Base-by-base conservation (phyloP, 2,329 filamentous ascomycete species). In the Emmonsiellopsis sp. region DNA sequence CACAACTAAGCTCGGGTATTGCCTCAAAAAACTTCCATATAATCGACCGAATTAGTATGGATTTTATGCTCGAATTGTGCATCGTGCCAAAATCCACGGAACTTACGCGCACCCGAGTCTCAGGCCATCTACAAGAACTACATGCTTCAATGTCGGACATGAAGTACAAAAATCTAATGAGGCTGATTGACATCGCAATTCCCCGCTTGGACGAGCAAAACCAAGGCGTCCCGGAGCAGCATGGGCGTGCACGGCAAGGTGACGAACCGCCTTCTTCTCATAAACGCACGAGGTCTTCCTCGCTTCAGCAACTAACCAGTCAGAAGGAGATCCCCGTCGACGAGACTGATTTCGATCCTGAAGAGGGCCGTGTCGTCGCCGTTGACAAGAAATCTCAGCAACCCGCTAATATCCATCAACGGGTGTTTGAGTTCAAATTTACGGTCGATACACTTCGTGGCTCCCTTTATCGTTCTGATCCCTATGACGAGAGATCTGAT, bases 101-200 rank as follows among this genome's bases (percentile, higher is more conserved):
- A 58, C 75, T 99, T 48, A 94, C 93, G 11, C 93, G 93, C 63
- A 85, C 96, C 61, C 86, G 89, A 56, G 83, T 99, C 35, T 94
- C 90, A 1, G 93, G 93, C 1, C 89, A 94, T 62, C 77, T 99
- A 51, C 93, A 94, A 0, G 84, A 97, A 51, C 77, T 99, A 1
- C 92, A 97, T 67, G 93, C 88, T 9, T 88, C 87, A 0, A 85
- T 94, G 38, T 97, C 93, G 0, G 94, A 99, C 63, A 84, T 84
- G 38, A 98, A 98, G 68, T 98, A 98, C 76, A 98, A 97, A 74
- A 91, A 83, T 45, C 70, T 98, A 55, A 98, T 99, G 93, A 91
- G 84, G 62, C 78, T 98, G 43, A 92, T 98, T 57, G 92, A 98
- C 56, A 90, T 95, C 54, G 91, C 93, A 0, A 88, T 98, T 55